Evolutionary conservation across 1,284 basidiomycete species (phyloP).

Genomic region (Moesziomyces globuligerus): DNA sequence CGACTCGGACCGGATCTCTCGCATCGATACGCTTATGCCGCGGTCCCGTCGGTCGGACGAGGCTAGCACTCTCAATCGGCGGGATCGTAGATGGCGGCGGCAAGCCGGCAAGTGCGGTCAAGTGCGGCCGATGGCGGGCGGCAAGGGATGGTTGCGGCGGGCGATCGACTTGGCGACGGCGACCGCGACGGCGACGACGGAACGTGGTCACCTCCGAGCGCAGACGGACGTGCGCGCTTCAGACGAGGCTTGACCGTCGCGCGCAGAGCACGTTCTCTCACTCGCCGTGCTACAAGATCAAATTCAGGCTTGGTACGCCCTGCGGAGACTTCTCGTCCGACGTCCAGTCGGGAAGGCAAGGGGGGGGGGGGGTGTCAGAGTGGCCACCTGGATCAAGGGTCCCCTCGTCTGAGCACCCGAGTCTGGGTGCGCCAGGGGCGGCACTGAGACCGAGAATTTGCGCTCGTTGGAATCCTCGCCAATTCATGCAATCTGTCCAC

Average conservation of each 20-base stretch:
- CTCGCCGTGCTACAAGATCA: too few relatives aligned
- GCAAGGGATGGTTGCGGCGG: too few relatives aligned
- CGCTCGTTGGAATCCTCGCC: not conserved
- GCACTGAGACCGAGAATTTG: too few relatives aligned
- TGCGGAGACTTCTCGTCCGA: not conserved
- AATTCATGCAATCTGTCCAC: not conserved
- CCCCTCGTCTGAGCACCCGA: too few relatives aligned
- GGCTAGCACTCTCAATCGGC: conserved; percentile 17
- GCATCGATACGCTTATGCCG: too few relatives aligned
- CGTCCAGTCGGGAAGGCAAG: too few relatives aligned
- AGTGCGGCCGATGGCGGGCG: conserved; percentile 15
- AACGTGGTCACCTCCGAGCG: not conserved
- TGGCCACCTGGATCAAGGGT: too few relatives aligned
- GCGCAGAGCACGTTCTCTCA: not conserved
- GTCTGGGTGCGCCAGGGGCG: not conserved
- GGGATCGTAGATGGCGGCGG: conserved; percentile 17
- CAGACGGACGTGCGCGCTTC: too few relatives aligned
- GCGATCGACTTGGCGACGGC: not conserved
- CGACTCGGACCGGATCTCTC: too few relatives aligned
- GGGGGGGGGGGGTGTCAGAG: too few relatives aligned
- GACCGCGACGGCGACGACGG: not conserved
- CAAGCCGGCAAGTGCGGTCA: conserved; percentile 21
- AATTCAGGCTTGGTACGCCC: too few relatives aligned
- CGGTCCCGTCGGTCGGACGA: conserved; percentile 5
- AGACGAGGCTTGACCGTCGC: not conserved